Evolutionary conservation across 768 basidiomycete genomes (phyloP).

Genomic region (Podaxis rugospora): DNA sequence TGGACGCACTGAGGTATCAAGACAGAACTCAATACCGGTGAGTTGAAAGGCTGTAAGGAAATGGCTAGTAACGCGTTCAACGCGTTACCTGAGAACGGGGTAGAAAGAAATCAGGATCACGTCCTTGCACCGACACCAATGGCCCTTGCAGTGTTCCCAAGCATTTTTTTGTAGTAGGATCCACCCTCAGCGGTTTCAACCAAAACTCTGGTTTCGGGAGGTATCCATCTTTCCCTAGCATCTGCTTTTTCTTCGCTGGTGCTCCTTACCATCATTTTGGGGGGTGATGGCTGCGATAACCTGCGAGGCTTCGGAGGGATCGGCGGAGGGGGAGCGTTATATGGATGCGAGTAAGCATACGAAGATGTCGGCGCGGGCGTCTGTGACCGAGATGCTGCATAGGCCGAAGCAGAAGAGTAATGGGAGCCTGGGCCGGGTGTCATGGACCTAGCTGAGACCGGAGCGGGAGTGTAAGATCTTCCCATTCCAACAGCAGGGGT

Average conservation of each 20-base stretch:
- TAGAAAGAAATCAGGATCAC: neutral
- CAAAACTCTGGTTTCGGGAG: conserved; percentile 23
- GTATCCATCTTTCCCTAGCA: conserved; percentile 64
- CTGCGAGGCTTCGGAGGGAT: conserved; percentile 42
- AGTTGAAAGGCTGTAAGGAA: neutral
- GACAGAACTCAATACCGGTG: conserved; percentile 8
- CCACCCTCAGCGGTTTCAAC: conserved; percentile 16
- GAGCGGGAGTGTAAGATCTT: conserved; percentile 18
- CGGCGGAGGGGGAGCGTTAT: conserved; percentile 20
- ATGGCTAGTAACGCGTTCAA: neutral
- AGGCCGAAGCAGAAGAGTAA: conserved; percentile 13
- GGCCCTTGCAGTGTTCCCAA: conserved; percentile 9
- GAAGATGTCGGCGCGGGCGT: conserved; percentile 39
- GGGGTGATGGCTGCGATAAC: conserved; percentile 49
- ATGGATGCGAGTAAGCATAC: conserved; percentile 31
- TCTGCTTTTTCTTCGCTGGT: conserved; percentile 64
- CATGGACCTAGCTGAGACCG: conserved; percentile 11
- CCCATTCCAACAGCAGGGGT: conserved; percentile 6
- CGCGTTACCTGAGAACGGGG: neutral
- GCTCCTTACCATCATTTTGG: conserved; percentile 55
- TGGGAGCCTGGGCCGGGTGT: conserved; percentile 19
- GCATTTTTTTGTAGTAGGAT: conserved; percentile 15
- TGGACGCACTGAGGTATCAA: conserved; percentile 14
- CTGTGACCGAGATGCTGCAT: conserved; percentile 29
- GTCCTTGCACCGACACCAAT: conserved; percentile 5